phyloP scores from a whole-genome alignment of 164 flowering plant species.

The Buxus sempervirens region DNA sequence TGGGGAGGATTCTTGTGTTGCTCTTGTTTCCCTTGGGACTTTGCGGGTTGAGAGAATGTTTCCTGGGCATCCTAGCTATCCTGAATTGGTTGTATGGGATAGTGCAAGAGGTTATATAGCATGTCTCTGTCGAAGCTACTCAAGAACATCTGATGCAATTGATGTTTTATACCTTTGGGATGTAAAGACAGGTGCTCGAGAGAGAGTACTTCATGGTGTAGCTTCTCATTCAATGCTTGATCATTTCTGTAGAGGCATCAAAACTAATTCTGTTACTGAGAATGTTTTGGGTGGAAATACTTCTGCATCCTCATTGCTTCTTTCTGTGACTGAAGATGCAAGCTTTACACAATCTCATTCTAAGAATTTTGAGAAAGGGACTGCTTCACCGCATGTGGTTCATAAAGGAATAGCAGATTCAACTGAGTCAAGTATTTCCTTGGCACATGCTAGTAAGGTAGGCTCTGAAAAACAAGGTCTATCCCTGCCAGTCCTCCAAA shows the following conservation, averaged over 20 bases:
- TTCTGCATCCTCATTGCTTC: slow-evolving; percentile 65
- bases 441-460: slow-evolving; percentile 24
- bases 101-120: slow-evolving; percentile 85
- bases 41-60: slow-evolving; percentile 91
- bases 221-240: slow-evolving; percentile 93
- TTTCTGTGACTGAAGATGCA: slow-evolving; percentile 49
- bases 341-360: slow-evolving; percentile 25
- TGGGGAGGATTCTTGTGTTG: slow-evolving; percentile 83
- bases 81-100: slow-evolving; percentile 88
- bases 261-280: slow-evolving; percentile 35
- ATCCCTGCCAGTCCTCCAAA: slow-evolving; percentile 18
- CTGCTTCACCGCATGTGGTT: slow-evolving; percentile 12
- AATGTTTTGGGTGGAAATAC: slow-evolving; percentile 46
- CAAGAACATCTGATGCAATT: slow-evolving; percentile 38
- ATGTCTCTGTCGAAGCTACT: slow-evolving; percentile 51
- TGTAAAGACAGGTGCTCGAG: slow-evolving; percentile 86
- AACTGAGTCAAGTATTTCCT: slow-evolving; percentile 23
- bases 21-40: slow-evolving; percentile 82
- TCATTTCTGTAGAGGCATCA: slow-evolving; percentile 61
- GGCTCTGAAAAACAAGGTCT: slow-evolving; percentile 20
- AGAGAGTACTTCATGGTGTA: slow-evolving; percentile 82
- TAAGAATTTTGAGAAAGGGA: slow-evolving; percentile 29
- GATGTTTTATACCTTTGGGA: slow-evolving; percentile 90
- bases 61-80: slow-evolving; percentile 82
- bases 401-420: slow-evolving; percentile 11